Percentiles rank a stretch among this genome's conserved stretches.
phyloP scores from a whole-genome alignment of 495 filamentous ascomycete species.

The Penicillium pancosmium region DNA sequence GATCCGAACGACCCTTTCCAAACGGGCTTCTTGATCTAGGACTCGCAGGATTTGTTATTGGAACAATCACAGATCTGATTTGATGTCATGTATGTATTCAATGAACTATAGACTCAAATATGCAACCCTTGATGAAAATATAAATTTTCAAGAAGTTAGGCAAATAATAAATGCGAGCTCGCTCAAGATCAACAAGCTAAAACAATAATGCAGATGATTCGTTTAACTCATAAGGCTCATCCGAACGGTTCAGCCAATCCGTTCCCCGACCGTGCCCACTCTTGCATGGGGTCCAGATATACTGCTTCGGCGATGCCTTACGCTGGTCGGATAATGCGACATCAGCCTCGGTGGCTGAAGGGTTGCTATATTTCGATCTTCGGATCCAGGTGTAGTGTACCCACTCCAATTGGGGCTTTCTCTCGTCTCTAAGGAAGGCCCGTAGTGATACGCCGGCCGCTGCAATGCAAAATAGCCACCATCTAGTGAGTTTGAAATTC shows the following conservation, averaged over 20 bases:
- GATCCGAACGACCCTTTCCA: constrained; percentile 38
- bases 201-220: neutral
- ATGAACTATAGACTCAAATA: too few species aligned
- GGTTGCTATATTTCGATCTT: constrained; percentile 28
- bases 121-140: neutral
- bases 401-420: constrained; percentile 28
- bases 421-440: constrained; percentile 14
- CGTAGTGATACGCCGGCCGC: constrained; percentile 13
- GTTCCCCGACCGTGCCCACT: constrained; percentile 8
- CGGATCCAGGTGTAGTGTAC: constrained; percentile 31
- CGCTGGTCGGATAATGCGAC: constrained; percentile 34
- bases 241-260: neutral
- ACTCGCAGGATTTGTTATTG: neutral
- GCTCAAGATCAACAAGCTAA: neutral
- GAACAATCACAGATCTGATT: too few species aligned
- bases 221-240: neutral
- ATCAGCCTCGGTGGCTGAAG: constrained; percentile 23
- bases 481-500: constrained; percentile 9
- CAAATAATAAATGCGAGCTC: too few species aligned
- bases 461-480: constrained; percentile 36
- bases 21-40: constrained; percentile 1
- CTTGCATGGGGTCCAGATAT: constrained; percentile 32
- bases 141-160: neutral
- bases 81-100: too few species aligned
- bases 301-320: constrained; percentile 35